phyloP scores from a whole-genome alignment of 768 basidiomycete species.

The Boletus tylopilopsis region DNA sequence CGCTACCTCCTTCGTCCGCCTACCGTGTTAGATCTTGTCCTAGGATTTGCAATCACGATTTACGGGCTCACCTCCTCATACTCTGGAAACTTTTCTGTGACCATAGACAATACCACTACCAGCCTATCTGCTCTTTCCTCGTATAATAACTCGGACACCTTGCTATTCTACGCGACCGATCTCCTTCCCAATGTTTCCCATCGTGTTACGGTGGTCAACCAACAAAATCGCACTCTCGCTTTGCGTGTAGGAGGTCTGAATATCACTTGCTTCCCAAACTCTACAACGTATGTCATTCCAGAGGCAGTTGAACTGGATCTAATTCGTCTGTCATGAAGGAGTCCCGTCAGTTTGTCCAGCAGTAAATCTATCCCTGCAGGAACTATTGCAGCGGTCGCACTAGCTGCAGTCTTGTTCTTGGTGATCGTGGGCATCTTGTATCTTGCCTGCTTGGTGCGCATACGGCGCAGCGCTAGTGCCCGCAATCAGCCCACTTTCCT shows the following conservation, averaged over 20 bases:
- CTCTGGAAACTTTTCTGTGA: slow-evolving; percentile 58
- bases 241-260: slow-evolving; percentile 49
- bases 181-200: slow-evolving; percentile 51
- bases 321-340: slow-evolving; percentile 11
- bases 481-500: slow-evolving; percentile 6
- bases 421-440: slow-evolving; percentile 41
- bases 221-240: slow-evolving; percentile 48
- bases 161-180: slow-evolving; percentile 63
- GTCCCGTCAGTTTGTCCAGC: slow-evolving; percentile 14
- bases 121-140: slow-evolving; percentile 50
- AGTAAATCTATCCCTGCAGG: slow-evolving; percentile 40
- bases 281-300: slow-evolving; percentile 29
- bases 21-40: not conserved
- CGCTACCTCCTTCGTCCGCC: not conserved
- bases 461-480: slow-evolving; percentile 44
- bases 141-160: slow-evolving; percentile 45
- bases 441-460: slow-evolving; percentile 42
- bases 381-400: slow-evolving; percentile 62
- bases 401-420: slow-evolving; percentile 53
- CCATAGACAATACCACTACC: slow-evolving; percentile 48
- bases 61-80: slow-evolving; percentile 55
- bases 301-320: not conserved
- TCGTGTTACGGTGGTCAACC: slow-evolving; percentile 52
- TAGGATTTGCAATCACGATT: slow-evolving; percentile 62
- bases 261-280: slow-evolving; percentile 36